Conservation (phyloP, 192 early-diverging fungal genomes). For the Chytriomyces confervae region DNA sequence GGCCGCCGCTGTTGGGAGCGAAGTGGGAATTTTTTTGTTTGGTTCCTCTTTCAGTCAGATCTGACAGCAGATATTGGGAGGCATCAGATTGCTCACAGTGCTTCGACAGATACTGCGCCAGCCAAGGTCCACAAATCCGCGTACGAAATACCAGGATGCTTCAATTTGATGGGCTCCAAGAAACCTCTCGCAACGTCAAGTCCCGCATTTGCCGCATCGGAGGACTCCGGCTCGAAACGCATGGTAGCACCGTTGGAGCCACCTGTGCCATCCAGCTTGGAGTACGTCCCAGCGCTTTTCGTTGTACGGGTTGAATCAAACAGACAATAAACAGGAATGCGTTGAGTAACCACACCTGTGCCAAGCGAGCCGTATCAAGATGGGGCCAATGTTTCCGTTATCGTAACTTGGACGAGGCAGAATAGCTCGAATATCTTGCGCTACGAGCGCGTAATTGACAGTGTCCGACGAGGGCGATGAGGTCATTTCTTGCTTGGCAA, state of each 20-base stretch:
- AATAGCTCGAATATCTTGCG: conserved; percentile 49
- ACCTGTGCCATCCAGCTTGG: conserved; percentile 56
- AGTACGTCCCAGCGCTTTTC: conserved; percentile 65
- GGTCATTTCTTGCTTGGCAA: neutral
- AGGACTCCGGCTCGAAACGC: conserved; percentile 65
- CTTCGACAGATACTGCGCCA: conserved; percentile 69
- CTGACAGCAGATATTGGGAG: no score
- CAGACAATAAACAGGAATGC: neutral
- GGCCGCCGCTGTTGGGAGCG: conserved; percentile 54
- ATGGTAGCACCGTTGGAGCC: conserved; percentile 77
- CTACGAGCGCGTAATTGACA: conserved; percentile 1
- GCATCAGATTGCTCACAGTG: conserved; percentile 38
- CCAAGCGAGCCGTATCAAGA: conserved; percentile 64
- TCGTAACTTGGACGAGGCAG: conserved; percentile 52
- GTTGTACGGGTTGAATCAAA: neutral
- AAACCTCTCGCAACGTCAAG: conserved; percentile 23
- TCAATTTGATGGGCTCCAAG: conserved; percentile 72
- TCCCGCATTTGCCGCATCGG: conserved; percentile 73
- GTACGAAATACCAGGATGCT: conserved; percentile 66
- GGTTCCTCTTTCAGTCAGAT: no score
- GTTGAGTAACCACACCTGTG: conserved; percentile 45
- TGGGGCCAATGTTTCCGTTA: conserved; percentile 72
- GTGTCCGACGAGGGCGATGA: neutral
- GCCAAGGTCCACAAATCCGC: conserved; percentile 80
- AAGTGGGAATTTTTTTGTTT: no score